Evolutionary conservation across 2,329 filamentous ascomycete species (phyloP), one percentile per base, ranked within the genome.

Genomic region (Aspergillus aculeatinus): DNA sequence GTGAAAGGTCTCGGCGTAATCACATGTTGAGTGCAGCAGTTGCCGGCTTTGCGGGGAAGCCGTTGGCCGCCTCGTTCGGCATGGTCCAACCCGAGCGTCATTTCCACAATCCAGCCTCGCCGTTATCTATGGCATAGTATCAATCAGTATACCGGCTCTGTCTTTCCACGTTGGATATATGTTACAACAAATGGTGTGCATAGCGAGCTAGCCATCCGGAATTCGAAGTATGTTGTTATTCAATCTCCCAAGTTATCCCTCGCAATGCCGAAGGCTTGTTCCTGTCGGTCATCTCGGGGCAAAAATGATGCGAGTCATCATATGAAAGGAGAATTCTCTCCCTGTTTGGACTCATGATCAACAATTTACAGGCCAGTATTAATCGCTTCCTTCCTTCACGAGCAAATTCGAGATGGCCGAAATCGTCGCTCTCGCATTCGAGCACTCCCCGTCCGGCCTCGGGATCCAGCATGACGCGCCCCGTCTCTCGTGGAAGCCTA

Each of bases 31-130:
- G 27, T 9, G 27, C 27, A 29, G 27, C 7, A 29, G 27, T 35
- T 12, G 5, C 33, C 14, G 12, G 33, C 11, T 35, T 70, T 23
- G 65, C 65, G n/a, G 65, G 66, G 2, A 70, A 67, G 61, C 68
- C 27, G 27, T 29, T 29, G 2, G 27, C 27, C 61, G 64, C 42
- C 63, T 54, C 31, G 29, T 44, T 51, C 49, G 49, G 21, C 27
- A 51, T 51, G 23, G 49, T 51, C 31, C 39, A 44, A 12, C 39
- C 39, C 39, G 39, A 44, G 39, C 14, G 39, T 19, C 14, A 16
- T 44, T 44, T 44, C 16, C 6, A n/a, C n/a, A 44, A 1, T 4
- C 39, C 6, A n/a, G 39, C 14, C 14, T 44, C 6, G 16, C 14
- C 16, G 6, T 5, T 19, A 6, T 44, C 39, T 44, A 12, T 19